Conservation (phyloP, 2,329 filamentous ascomycete genomes). For the Cercospora berteroae region DNA sequence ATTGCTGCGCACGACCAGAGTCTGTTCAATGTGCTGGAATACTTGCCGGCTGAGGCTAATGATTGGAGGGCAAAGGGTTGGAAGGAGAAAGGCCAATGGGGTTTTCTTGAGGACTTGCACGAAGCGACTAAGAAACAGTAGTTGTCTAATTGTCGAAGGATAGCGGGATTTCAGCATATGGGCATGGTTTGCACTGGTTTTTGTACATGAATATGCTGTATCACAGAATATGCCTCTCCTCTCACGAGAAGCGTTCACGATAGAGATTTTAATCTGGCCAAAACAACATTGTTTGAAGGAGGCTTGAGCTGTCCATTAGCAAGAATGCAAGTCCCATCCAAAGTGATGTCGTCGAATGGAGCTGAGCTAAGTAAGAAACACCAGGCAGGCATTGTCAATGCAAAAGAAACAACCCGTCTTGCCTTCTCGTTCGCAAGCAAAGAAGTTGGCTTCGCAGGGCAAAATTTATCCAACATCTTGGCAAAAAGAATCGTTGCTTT, state of each 20-base stretch:
- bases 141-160: not conserved
- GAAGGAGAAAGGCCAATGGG: conserved; percentile 22
- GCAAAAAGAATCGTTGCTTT: no score
- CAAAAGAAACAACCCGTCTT: no score
- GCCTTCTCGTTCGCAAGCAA: no score
- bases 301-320: not conserved
- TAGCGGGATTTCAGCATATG: not conserved
- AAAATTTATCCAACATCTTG: no score
- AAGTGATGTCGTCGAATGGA: not conserved
- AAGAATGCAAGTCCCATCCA: no score
- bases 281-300: not conserved
- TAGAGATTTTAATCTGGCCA: no score
- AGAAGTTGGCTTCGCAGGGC: no score
- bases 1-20: conserved; percentile 28
- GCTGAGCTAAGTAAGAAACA: not conserved
- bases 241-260: no score
- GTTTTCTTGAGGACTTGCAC: conserved; percentile 20
- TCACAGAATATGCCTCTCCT: no score
- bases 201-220: no score
- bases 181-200: not conserved
- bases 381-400: no score
- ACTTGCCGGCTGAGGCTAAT: conserved; percentile 21
- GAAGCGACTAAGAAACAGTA: not conserved
- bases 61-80: conserved; percentile 21
- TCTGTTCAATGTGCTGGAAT: conserved; percentile 23